Evolutionary conservation across 345 rosid species (phyloP), one percentile per base, ranked within the genome.

Genomic region (Aquilaria malaccensis): DNA sequence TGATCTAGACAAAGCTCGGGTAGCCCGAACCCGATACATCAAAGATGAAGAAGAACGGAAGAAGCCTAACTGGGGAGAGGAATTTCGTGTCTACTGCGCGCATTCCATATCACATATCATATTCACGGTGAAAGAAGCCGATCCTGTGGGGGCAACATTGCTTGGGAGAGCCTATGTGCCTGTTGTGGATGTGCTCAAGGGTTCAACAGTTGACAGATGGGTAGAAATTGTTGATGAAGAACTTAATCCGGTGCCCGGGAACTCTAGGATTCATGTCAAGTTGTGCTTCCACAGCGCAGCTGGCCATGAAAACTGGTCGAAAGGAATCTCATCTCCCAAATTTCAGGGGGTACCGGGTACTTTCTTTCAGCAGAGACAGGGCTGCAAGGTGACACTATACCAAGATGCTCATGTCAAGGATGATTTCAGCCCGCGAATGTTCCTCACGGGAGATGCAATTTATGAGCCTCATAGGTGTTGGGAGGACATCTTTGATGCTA

Each of bases 401-500:
- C 61, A 65, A 33, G 68, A 65, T 56, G 68, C 68, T 14, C 62
- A 65, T 47, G 61, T 37, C 10, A 10, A 56, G 12, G 55, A 65
- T 33, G 48, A 33, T 56, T 56, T 37, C 13, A 3, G 9, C 10
- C 56, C 68, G 2, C 3, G 12, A 6, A 56, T 64, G 11, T 10
- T 2, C 50, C 32, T 64, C 15, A 3, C 32, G 7, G 11, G 14
- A 4, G 13, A 32, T 1, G 2, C 11, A 1, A 9, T 33, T 56
- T 56, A 56, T 10, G 32, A 56, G 9, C 56, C 61, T 49, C 60
- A 56, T 5, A 49, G 68, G 47, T 65, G 68, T 14, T 65, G 68
- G 68, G 68, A 65, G 54, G 68, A 65, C 61, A 56, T 65, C 13
- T 65, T 56, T 22, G 68, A 65, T 32, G 55, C 61, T 2, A 65